Conservation (phyloP, 192 early-diverging fungal species). For the Coemansia sp. region DNA sequence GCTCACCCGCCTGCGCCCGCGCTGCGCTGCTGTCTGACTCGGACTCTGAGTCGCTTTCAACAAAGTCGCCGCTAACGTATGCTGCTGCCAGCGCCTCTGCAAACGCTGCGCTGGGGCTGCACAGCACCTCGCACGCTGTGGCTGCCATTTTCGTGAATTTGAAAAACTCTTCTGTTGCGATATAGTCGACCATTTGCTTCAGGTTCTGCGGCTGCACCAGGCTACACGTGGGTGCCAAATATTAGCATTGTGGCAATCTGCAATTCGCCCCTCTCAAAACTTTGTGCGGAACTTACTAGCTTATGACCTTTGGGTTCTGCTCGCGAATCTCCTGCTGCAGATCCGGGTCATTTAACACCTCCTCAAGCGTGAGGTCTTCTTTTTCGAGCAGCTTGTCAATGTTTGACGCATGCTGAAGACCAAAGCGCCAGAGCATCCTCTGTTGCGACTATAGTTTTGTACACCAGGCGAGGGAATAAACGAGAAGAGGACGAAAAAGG, state of each 20-base stretch:
- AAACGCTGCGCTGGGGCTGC: slow-evolving; percentile 49
- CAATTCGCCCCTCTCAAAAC: neutral
- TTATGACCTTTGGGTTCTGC: slow-evolving; percentile 86
- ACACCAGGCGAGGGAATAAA: slow-evolving; percentile 5
- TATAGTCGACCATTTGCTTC: slow-evolving; percentile 75
- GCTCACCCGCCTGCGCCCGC: neutral
- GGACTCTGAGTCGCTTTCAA: slow-evolving; percentile 29
- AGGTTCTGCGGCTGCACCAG: slow-evolving; percentile 75
- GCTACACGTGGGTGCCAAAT: neutral
- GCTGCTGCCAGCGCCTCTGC: slow-evolving; percentile 32
- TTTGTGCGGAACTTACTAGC: slow-evolving; percentile 53
- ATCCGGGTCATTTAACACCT: slow-evolving; percentile 90
- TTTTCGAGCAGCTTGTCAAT: slow-evolving; percentile 92
- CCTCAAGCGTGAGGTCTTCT: slow-evolving; percentile 85
- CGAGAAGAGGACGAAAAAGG: slow-evolving; percentile 4
- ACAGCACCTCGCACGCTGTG: slow-evolving; percentile 53
- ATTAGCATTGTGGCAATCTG: too few relatives aligned
- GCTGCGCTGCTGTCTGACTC: slow-evolving; percentile 25
- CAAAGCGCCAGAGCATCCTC: slow-evolving; percentile 91
- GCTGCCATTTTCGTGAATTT: slow-evolving; percentile 56
- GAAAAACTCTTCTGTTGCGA: slow-evolving; percentile 81
- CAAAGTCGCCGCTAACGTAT: slow-evolving; percentile 42
- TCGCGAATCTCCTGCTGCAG: slow-evolving; percentile 93
- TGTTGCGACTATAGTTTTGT: neutral
- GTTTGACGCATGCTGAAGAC: slow-evolving; percentile 85